phyloP scores from a whole-genome alignment of 306 rosid species.

The Prunus armeniaca region DNA sequence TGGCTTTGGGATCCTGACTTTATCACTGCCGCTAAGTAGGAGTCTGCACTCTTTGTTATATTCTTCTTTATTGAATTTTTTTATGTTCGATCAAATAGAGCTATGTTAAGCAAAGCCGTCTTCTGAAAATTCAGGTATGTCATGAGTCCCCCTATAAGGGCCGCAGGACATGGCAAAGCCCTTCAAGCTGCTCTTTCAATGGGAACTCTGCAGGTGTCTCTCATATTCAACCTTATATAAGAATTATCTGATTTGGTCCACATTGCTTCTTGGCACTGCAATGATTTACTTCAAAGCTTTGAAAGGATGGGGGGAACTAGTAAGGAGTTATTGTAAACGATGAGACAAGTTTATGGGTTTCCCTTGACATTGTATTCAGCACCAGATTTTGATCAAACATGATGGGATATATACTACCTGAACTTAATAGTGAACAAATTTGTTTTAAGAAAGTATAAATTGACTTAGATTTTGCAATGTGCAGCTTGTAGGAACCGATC shows the following conservation, averaged over 20 bases:
- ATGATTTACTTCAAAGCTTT: background rate
- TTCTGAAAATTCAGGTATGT: slow-evolving; percentile 69
- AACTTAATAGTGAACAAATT: background rate
- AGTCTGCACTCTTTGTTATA: slow-evolving; percentile 10
- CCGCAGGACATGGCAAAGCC: slow-evolving; percentile 76
- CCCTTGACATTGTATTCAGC: background rate
- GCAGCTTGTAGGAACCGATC: slow-evolving; percentile 97
- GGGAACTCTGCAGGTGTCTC: slow-evolving; percentile 79
- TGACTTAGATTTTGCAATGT: slow-evolving; percentile 22
- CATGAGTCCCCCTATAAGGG: slow-evolving; percentile 96
- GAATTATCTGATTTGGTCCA: background rate
- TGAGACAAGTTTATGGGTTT: background rate
- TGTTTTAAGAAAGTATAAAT: background rate
- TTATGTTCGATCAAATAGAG: background rate
- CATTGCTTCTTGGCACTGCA: background rate
- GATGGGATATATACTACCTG: background rate
- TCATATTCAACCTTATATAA: background rate
- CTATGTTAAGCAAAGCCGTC: slow-evolving; percentile 9
- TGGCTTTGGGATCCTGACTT: slow-evolving; percentile 95
- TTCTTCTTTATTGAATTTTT: slow-evolving; percentile 13
- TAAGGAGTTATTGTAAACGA: background rate
- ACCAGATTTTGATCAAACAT: background rate
- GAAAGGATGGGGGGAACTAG: background rate
- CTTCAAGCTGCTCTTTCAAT: slow-evolving; percentile 88
- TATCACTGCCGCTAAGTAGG: slow-evolving; percentile 75